These are phyloP conservation scores for Ogataea philodendri DNA, from an alignment of 805 yeast species.

Conservation along the genomic window DNA sequence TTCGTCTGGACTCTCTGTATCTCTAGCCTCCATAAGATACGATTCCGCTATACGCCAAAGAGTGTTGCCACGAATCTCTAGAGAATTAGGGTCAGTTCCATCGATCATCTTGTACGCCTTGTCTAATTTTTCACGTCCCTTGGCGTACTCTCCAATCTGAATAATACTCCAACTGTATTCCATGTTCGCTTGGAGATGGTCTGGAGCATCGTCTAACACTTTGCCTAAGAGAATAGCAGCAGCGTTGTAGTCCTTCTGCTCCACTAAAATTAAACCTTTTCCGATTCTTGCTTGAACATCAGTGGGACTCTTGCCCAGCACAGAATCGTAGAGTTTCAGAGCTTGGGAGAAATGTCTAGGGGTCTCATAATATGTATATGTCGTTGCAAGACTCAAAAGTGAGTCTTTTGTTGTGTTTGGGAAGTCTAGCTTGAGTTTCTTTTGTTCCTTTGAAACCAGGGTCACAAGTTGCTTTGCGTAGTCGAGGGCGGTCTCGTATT, in stretches of 20 bases:
- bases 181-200: slow-evolving; percentile 55
- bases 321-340: slow-evolving; percentile 60
- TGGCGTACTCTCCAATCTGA: slow-evolving; percentile 45
- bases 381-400: slow-evolving; percentile 64
- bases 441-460: slow-evolving; percentile 46
- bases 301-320: slow-evolving; percentile 41
- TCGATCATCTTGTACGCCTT: slow-evolving; percentile 41
- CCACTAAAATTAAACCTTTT: slow-evolving; percentile 72
- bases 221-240: slow-evolving; percentile 54
- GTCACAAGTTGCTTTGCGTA: slow-evolving; percentile 60
- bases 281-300: slow-evolving; percentile 69
- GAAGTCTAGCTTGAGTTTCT: slow-evolving; percentile 47
- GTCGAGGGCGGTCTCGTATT: slow-evolving; percentile 61
- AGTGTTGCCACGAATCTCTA: slow-evolving; percentile 56
- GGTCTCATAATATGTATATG: slow-evolving; percentile 82
- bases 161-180: slow-evolving; percentile 82
- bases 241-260: slow-evolving; percentile 52
- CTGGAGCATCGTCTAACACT: slow-evolving; percentile 49
- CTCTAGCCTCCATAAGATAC: slow-evolving; percentile 38
- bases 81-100: slow-evolving; percentile 52
- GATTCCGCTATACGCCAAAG: slow-evolving; percentile 77
- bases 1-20: slow-evolving; percentile 16
- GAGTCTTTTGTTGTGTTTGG: slow-evolving; percentile 55
- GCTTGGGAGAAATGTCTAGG: slow-evolving; percentile 86
- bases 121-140: slow-evolving; percentile 53